Conservation (phyloP, 768 basidiomycete species). For the Kwoniella heveanensis region DNA sequence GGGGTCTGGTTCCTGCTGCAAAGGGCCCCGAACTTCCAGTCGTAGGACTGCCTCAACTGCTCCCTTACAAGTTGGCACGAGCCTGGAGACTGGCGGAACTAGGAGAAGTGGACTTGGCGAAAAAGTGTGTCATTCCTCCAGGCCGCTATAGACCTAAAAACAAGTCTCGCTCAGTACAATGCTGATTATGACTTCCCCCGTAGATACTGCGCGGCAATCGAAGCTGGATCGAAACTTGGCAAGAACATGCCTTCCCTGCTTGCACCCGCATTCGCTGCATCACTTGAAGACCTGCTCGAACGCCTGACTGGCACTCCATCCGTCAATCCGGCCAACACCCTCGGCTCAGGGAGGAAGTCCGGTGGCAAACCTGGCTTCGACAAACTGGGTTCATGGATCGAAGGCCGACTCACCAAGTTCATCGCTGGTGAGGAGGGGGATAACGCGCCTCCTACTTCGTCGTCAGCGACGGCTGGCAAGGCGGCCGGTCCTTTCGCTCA, state of each 20-base stretch:
- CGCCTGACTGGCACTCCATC: conserved; percentile 65
- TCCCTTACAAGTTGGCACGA: conserved; percentile 81
- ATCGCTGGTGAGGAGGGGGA: conserved; percentile 79
- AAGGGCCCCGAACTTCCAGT: conserved; percentile 84
- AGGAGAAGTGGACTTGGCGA: conserved; percentile 75
- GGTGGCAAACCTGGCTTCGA: conserved; percentile 88
- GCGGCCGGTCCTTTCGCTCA: conserved; percentile 79
- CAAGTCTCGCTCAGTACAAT: too few species aligned
- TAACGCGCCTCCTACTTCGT: conserved; percentile 58
- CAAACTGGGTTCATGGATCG: conserved; percentile 86
- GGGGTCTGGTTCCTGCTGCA: conserved; percentile 68
- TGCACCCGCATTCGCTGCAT: conserved; percentile 69
- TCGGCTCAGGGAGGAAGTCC: conserved; percentile 37
- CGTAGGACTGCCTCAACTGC: conserved; percentile 77
- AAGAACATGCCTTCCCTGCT: conserved; percentile 63
- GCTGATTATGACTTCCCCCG: background rate
- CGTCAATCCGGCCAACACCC: conserved; percentile 60
- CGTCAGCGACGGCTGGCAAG: conserved; percentile 32
- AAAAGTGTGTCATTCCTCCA: conserved; percentile 62
- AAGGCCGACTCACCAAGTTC: conserved; percentile 87
- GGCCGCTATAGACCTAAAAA: too few species aligned
- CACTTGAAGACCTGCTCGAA: conserved; percentile 75
- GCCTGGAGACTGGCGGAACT: conserved; percentile 76
- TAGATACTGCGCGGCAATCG: conserved; percentile 92
- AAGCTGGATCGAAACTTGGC: conserved; percentile 61